A percentile compares a stretch with the other conserved stretches of the same genome.
These are phyloP conservation scores for Inosperma sp. DNA, from an alignment of 768 basidiomycete species.

Conservation along the genomic window DNA sequence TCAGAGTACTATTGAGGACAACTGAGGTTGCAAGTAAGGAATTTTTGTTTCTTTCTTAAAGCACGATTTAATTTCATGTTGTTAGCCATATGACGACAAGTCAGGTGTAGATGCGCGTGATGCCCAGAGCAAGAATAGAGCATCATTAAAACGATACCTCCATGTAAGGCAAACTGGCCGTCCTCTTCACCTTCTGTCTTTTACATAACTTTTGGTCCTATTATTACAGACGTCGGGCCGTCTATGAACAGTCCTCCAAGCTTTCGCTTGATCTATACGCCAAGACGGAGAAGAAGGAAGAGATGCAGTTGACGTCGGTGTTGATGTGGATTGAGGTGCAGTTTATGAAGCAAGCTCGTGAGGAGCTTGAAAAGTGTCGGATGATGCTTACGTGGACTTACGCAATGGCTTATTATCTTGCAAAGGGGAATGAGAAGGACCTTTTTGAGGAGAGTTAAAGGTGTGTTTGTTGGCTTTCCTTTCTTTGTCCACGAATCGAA, in stretches of 20 bases:
- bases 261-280: slow-evolving; percentile 87
- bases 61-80: slow-evolving; percentile 35
- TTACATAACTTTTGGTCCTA: slow-evolving; percentile 30
- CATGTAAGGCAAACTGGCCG: slow-evolving; percentile 56
- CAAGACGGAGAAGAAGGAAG: slow-evolving; percentile 99
- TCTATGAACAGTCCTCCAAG: slow-evolving; percentile 99
- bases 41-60: slow-evolving; percentile 4
- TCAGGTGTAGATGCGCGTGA: slow-evolving; percentile 84
- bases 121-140: slow-evolving; percentile 83
- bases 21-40: slow-evolving; percentile 98
- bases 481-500: not conserved
- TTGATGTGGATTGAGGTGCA: slow-evolving; percentile 99
- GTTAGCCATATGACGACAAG: slow-evolving; percentile 96
- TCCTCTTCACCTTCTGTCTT: not conserved
- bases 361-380: slow-evolving; percentile 83
- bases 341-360: slow-evolving; percentile 98
- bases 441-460: slow-evolving; percentile 97
- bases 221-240: slow-evolving; percentile 99
- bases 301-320: slow-evolving; percentile 90
- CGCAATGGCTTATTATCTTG: slow-evolving; percentile 97
- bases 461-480: slow-evolving; percentile 33
- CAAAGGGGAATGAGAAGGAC: slow-evolving; percentile 86
- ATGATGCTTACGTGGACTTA: slow-evolving; percentile 99
- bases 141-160: slow-evolving; percentile 90
- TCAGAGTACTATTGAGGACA: slow-evolving; percentile 99